phyloP scores from a whole-genome alignment of 2,329 filamentous ascomycete species.

The Talaromyces funiculosus region DNA sequence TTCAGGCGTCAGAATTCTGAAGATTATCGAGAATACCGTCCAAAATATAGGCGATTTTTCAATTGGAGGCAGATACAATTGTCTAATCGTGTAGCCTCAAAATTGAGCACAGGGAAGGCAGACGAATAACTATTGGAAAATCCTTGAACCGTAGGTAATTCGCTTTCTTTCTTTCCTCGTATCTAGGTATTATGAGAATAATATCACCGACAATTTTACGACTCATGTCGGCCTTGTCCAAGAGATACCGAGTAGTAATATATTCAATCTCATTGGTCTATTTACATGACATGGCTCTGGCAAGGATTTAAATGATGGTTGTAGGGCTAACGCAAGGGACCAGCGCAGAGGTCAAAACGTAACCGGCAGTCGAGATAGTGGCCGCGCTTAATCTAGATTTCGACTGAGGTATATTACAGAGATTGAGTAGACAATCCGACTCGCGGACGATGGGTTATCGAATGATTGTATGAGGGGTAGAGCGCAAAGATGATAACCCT shows the following conservation, averaged over 20 bases:
- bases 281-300: background rate
- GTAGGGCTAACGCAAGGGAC: background rate
- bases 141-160: background rate
- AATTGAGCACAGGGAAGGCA: background rate
- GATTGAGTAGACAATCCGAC: background rate
- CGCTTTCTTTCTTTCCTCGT: background rate
- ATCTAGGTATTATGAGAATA: background rate
- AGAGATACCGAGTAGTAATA: background rate
- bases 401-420: background rate
- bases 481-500: background rate
- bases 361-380: background rate
- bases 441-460: background rate
- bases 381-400: background rate
- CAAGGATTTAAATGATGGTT: conserved; percentile 2
- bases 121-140: background rate
- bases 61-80: background rate
- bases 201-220: background rate
- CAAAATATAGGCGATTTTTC: background rate
- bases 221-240: background rate
- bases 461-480: background rate
- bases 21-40: too few relatives aligned
- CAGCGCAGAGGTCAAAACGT: background rate
- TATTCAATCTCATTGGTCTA: background rate
- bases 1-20: background rate
- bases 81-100: background rate